These are phyloP conservation scores for Melampsora americana DNA, from an alignment of 1,284 basidiomycete species.

Conservation along the genomic window DNA sequence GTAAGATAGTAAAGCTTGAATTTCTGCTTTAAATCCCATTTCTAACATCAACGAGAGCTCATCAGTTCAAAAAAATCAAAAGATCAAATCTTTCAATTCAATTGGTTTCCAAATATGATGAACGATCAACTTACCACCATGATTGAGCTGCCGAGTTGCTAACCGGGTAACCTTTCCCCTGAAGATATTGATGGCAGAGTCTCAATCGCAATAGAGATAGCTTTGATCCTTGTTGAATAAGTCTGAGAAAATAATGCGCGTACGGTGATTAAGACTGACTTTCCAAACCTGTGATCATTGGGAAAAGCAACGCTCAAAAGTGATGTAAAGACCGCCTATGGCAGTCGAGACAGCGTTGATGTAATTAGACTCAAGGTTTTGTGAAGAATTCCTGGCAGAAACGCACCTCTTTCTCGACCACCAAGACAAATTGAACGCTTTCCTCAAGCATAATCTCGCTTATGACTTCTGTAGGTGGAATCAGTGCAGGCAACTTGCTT, in stretches of 20 bases:
- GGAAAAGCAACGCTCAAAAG: conserved; percentile 28
- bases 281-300: conserved; percentile 14
- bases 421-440: conserved; percentile 73
- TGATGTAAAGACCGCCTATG: conserved; percentile 30
- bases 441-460: conserved; percentile 56
- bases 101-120: neutral
- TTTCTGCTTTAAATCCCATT: conserved; percentile 6
- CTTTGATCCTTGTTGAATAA: neutral
- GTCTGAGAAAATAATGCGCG: neutral
- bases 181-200: conserved; percentile 11
- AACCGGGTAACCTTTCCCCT: conserved; percentile 95
- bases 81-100: neutral
- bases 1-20: neutral
- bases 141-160: conserved; percentile 67
- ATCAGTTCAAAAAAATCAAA: conserved; percentile 3
- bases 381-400: neutral
- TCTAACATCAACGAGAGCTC: conserved; percentile 5
- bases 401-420: conserved; percentile 84
- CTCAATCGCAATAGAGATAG: too few relatives aligned
- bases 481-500: conserved; percentile 2
- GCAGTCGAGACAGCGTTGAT: neutral
- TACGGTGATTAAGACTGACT: conserved; percentile 32
- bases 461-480: conserved; percentile 11
- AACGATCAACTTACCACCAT: conserved; percentile 20
- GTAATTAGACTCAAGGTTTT: neutral